These are phyloP conservation scores for Botrytis fabae DNA, from an alignment of 2,329 filamentous ascomycete species.

Conservation along the genomic window DNA sequence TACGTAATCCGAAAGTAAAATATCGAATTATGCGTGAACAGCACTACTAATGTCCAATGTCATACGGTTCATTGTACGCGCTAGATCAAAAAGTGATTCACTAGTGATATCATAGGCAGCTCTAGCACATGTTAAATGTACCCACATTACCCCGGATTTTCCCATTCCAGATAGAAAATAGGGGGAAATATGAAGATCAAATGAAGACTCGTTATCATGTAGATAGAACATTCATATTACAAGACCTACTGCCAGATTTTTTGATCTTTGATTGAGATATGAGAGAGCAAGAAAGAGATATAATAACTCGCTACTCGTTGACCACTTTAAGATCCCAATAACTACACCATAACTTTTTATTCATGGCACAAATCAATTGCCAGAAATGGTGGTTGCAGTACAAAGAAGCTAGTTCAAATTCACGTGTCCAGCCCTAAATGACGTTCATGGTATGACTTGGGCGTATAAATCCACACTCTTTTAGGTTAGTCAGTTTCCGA, in stretches of 20 bases:
- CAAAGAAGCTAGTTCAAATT: background rate
- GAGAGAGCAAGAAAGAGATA: background rate
- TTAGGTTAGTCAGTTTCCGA: background rate
- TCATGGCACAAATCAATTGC: background rate
- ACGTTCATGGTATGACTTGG: background rate
- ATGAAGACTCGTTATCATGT: background rate
- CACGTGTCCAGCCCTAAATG: background rate
- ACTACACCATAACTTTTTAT: background rate
- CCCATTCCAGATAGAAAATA: background rate
- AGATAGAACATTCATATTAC: background rate
- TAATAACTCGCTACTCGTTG: background rate
- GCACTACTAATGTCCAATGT: background rate
- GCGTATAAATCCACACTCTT: background rate
- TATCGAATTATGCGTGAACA: background rate
- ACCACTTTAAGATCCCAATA: background rate
- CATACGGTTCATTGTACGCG: background rate
- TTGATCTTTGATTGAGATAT: fast-evolving
- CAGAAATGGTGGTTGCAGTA: background rate
- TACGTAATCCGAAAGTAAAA: background rate
- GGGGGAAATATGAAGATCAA: background rate
- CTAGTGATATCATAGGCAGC: background rate
- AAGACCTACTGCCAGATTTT: background rate
- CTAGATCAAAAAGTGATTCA: background rate
- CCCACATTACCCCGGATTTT: background rate
- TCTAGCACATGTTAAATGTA: background rate